phyloP scores from a whole-genome alignment of 495 filamentous ascomycete species.

The Penicillium ochrochloron region DNA sequence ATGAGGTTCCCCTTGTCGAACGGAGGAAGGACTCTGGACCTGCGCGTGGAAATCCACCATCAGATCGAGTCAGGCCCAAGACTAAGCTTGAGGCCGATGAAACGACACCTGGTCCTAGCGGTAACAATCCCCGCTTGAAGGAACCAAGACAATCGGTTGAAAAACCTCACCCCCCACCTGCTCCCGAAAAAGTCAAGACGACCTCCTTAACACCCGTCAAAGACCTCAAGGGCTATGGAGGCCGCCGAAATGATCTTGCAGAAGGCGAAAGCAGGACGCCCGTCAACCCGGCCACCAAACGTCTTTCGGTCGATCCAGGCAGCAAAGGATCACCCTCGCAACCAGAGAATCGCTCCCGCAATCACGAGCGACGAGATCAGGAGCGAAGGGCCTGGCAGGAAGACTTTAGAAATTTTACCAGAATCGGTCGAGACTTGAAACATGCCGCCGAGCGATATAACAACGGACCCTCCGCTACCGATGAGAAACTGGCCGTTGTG shows the following conservation, averaged over 20 bases:
- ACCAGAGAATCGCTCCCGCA: constrained; percentile 33
- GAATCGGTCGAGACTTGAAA: constrained; percentile 53
- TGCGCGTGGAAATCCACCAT: constrained; percentile 9
- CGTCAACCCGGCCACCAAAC: constrained; percentile 32
- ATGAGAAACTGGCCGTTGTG: constrained; percentile 49
- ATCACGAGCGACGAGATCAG: constrained; percentile 41
- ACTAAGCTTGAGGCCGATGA: constrained; percentile 27
- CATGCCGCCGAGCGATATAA: constrained; percentile 50
- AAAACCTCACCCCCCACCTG: constrained; percentile 30
- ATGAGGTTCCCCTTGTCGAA: constrained; percentile 27
- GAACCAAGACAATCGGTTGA: constrained; percentile 31
- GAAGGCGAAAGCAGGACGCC: constrained; percentile 40
- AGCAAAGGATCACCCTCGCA: constrained; percentile 39
- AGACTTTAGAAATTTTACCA: constrained; percentile 48
- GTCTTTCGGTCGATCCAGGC: constrained; percentile 32
- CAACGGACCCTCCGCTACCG: constrained; percentile 31
- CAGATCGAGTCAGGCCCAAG: constrained; percentile 27
- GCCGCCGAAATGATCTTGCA: constrained; percentile 33
- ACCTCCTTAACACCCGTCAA: constrained; percentile 37
- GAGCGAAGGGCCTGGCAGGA: constrained; percentile 51
- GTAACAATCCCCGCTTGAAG: constrained; percentile 22
- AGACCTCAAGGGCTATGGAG: constrained; percentile 31
- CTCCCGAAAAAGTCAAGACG: constrained; percentile 37
- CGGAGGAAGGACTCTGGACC: constrained; percentile 19
- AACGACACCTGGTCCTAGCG: constrained; percentile 14